phyloP scores from a whole-genome alignment of 2,329 filamentous ascomycete genomes.

The Cladosporium sp. region DNA sequence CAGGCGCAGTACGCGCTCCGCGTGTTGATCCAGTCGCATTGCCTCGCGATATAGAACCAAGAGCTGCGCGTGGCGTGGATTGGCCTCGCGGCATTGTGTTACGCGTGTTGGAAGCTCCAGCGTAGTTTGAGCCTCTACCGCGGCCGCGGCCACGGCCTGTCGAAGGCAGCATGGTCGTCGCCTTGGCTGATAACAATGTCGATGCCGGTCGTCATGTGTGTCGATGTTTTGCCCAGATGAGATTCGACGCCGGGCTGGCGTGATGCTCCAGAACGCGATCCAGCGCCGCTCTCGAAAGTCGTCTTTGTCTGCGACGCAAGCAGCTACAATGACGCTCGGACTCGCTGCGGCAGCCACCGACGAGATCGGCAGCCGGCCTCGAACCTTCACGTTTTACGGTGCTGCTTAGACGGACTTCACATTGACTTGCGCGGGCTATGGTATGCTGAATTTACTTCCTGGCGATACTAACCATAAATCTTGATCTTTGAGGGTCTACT shows the following conservation, averaged over 20 bases:
- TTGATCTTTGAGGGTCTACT: no score
- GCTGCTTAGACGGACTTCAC: no score
- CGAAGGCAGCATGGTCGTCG: constrained; percentile 11
- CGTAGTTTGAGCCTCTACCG: constrained; percentile 7
- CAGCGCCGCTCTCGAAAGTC: background rate
- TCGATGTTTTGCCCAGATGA: background rate
- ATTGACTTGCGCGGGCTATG: no score
- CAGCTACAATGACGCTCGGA: no score
- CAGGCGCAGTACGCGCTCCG: background rate
- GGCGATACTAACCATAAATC: no score
- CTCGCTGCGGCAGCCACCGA: no score
- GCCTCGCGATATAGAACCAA: background rate
- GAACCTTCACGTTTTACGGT: no score
- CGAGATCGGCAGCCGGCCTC: no score
- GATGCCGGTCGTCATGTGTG: constrained; percentile 8
- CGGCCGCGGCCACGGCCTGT: constrained; percentile 12
- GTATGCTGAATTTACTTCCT: no score
- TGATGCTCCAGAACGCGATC: background rate
- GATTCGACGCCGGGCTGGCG: background rate
- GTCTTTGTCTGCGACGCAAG: background rate
- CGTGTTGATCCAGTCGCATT: background rate
- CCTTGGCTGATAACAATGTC: background rate
- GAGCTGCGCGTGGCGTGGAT: background rate
- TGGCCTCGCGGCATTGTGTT: constrained; percentile 3
- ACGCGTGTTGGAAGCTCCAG: constrained; percentile 5